Percentiles rank a stretch among this genome's conserved stretches.
Evolutionary conservation across 1,284 basidiomycete species (phyloP).

Genomic region (Leccinum angustisporum): DNA sequence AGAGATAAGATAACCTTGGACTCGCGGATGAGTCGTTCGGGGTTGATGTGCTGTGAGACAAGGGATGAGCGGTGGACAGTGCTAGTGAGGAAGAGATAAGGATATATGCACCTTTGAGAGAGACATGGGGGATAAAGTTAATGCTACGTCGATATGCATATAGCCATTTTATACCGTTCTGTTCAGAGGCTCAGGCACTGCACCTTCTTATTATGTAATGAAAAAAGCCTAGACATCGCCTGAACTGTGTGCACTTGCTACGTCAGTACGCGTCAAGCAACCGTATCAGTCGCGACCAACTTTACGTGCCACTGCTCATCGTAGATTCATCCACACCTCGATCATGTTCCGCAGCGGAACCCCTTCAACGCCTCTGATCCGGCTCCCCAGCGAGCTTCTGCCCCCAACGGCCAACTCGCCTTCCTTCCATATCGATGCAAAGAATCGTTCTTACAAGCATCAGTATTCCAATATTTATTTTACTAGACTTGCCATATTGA

Average conservation of each 20-base stretch:
- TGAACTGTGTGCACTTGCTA: too few relatives aligned
- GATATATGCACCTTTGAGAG: slow-evolving; percentile 47
- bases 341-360: slow-evolving; percentile 14
- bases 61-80: not conserved
- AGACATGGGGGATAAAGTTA: slow-evolving; percentile 33
- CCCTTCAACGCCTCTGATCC: slow-evolving; percentile 18
- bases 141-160: not conserved
- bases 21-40: slow-evolving; percentile 57
- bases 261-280: too few relatives aligned
- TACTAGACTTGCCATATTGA: slow-evolving; percentile 66
- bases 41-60: slow-evolving; percentile 55
- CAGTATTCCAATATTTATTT: slow-evolving; percentile 97
- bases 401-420: slow-evolving; percentile 44
- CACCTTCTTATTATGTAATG: too few relatives aligned
- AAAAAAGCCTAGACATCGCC: too few relatives aligned
- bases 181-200: not conserved
- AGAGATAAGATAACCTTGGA: slow-evolving; percentile 43
- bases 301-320: not conserved
- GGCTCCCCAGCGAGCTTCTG: slow-evolving; percentile 34
- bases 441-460: slow-evolving; percentile 72
- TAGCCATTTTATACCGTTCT: not conserved
- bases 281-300: too few relatives aligned
- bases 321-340: not conserved
- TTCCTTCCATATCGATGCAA: slow-evolving; percentile 55
- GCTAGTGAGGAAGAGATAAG: not conserved